Conservation (phyloP, 805 yeast species). For the Tetrapisispora taiwanensis region DNA sequence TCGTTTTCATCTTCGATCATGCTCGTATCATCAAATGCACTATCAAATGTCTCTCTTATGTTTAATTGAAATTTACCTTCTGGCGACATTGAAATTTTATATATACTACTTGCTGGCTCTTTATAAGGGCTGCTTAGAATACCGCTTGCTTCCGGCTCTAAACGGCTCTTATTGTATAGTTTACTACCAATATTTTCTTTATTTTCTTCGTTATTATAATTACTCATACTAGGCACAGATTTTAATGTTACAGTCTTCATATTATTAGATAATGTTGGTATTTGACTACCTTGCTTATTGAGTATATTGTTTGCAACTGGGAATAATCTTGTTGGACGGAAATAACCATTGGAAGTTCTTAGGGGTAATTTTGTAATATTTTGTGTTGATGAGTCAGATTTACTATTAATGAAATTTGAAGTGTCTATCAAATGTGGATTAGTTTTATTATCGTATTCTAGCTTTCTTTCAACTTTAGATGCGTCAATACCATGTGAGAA, state of each 20-base stretch:
- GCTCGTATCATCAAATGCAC: conserved; percentile 24
- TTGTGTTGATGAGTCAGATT: not conserved
- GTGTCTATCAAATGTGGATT: not conserved
- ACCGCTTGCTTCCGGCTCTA: not conserved
- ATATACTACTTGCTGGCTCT: conserved; percentile 24
- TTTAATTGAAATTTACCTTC: conserved; percentile 25
- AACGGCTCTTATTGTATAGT: not conserved
- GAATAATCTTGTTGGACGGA: conserved; percentile 19
- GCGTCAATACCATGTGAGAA: not conserved
- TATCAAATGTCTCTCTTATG: conserved; percentile 13
- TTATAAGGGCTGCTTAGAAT: conserved; percentile 21
- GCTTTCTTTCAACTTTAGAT: not conserved
- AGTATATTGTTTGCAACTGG: conserved; percentile 16
- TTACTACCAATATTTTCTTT: not conserved
- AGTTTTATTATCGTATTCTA: not conserved
- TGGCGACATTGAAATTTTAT: conserved; percentile 24
- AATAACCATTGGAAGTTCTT: conserved; percentile 4
- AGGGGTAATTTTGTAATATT: not conserved
- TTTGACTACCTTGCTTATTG: conserved; percentile 12
- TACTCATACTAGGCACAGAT: too few species aligned
- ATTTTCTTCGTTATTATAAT: not conserved
- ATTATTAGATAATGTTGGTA: conserved; percentile 10
- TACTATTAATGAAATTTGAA: not conserved
- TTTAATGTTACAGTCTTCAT: not conserved
- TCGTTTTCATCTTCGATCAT: conserved; percentile 25